Base-by-base conservation (phyloP, 2,329 filamentous ascomycete species). In the Clonostachys solani region DNA sequence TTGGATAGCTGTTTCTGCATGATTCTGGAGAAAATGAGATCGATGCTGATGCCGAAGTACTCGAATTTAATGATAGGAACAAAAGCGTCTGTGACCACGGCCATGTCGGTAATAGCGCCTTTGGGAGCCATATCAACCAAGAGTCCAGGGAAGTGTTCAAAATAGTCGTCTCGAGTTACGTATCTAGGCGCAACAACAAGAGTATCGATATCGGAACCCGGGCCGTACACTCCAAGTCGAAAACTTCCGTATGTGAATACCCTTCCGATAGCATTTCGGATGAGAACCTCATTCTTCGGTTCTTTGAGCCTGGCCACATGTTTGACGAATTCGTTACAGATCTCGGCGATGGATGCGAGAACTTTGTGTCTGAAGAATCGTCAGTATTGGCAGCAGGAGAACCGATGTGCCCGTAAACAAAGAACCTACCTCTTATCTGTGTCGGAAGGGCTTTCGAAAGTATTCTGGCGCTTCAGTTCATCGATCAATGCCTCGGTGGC, bases 61-160 rank as follows among this genome's bases (percentile, higher is more conserved):
- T 95, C 89, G 60, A 97, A 89, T 65, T 96, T 97, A 73, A 99
- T 97, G 63, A 99, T 95, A 43, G 94, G 94, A 8, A 97, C 92
- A 60, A 89, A 95, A 5, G 92, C 90, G 60, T 95, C 92, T 43
- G 86, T 86, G 36, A 99, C 94, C 1, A 87, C 82, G 3, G 89
- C 86, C 58, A 96, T 76, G 62, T 95, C 89, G 50, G 87, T 86
- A 56, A 97, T 89, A 49, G 91, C 78, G n/a, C 84, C 87, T 36
- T 82, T 72, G 9, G 87, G 82, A 2, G 89, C 84, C 80, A 94
- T 86, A 54, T 85, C 77, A 56, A 86, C 73, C 43, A 99, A 80
- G 43, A 95, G 72, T 17, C 81, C 74, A n/a, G 92, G 92, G 57
- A 96, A 96, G 57, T 87, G 76, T 45, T 87, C 74, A 72, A 99